phyloP scores from a whole-genome alignment of 257 asterid species.

The Lavandula angustifolia region DNA sequence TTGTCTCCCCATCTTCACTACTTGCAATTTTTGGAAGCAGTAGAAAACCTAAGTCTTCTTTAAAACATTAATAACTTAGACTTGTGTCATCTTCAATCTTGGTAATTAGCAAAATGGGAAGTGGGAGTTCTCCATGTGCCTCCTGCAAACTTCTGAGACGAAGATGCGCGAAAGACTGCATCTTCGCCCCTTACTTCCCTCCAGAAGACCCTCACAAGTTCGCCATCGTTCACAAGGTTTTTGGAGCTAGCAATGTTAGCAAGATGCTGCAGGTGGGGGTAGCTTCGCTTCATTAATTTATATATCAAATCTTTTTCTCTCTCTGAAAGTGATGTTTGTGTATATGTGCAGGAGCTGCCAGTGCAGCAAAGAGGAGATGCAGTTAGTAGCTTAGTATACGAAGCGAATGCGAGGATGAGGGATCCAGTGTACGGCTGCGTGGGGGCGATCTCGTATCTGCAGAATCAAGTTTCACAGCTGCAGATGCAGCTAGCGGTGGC shows the following conservation, averaged over 20 bases:
- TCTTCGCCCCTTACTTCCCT: conserved; percentile 88
- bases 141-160: conserved; percentile 87
- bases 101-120: conserved; percentile 43
- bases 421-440: conserved; percentile 93
- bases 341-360: conserved; percentile 62
- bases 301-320: neutral
- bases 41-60: neutral
- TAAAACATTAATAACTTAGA: neutral
- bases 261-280: conserved; percentile 83
- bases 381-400: conserved; percentile 83
- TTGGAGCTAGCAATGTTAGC: conserved; percentile 93
- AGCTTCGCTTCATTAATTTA: neutral
- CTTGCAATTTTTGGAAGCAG: neutral
- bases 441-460: conserved; percentile 79
- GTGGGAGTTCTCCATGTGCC: conserved; percentile 88
- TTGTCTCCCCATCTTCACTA: conserved; percentile 21
- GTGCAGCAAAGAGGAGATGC: conserved; percentile 78
- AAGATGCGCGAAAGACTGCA: conserved; percentile 87
- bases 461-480: conserved; percentile 77
- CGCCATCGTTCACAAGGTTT: conserved; percentile 95
- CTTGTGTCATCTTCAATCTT: no score
- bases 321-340: no score
- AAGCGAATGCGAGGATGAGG: conserved; percentile 82
- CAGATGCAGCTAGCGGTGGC: conserved; percentile 88
- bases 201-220: conserved; percentile 96